These are phyloP conservation scores for Talaromyces sp. DNA, from an alignment of 2,329 filamentous ascomycete species.

Conservation along the genomic window DNA sequence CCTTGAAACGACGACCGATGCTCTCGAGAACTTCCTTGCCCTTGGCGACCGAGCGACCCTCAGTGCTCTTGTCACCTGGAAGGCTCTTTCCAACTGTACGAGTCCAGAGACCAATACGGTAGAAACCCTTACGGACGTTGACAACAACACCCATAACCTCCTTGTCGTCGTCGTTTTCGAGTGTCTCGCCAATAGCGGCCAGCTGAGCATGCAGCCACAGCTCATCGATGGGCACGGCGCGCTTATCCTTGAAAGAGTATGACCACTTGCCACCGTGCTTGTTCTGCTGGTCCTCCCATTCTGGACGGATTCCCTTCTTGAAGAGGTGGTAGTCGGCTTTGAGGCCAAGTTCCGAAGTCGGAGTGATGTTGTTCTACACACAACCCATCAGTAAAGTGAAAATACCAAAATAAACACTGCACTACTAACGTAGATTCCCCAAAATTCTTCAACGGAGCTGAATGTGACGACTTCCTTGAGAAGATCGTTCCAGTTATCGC, in stretches of 20 bases:
- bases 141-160: conserved; percentile 99
- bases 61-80: conserved; percentile 66
- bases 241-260: conserved; percentile 96
- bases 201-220: conserved; percentile 98
- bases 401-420: not conserved
- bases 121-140: conserved; percentile 98
- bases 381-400: not conserved
- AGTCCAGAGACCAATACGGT: conserved; percentile 96
- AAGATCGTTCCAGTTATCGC: conserved; percentile 97
- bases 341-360: conserved; percentile 88
- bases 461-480: conserved; percentile 99
- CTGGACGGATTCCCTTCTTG: conserved; percentile 92
- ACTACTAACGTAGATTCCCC: conserved; percentile 89
- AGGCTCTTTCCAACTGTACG: conserved; percentile 84
- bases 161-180: conserved; percentile 86
- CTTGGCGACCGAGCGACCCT: conserved; percentile 74
- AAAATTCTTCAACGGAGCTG: conserved; percentile 98
- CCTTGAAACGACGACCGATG: conserved; percentile 90
- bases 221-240: conserved; percentile 83
- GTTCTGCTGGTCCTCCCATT: conserved; percentile 98
- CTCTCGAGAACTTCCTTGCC: conserved; percentile 76
- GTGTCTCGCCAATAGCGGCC: conserved; percentile 91
- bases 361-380: conserved; percentile 90
- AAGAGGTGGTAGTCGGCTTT: conserved; percentile 99
- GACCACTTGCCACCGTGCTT: conserved; percentile 99